These are phyloP conservation scores for Trametes punicea DNA, from an alignment of 768 basidiomycete genomes.

Conservation along the genomic window DNA sequence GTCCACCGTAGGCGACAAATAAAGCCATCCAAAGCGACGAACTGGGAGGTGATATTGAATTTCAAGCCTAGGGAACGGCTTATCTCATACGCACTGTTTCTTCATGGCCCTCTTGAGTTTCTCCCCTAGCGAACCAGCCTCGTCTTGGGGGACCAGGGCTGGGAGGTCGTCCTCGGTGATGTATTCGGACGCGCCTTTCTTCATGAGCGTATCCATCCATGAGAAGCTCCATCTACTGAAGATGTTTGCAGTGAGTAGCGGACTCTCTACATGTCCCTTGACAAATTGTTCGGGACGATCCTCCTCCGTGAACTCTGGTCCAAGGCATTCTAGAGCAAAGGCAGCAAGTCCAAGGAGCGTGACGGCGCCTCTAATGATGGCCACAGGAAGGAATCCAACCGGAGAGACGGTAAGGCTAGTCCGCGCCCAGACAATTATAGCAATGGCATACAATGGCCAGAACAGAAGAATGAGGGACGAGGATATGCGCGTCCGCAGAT, in stretches of 20 bases:
- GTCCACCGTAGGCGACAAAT: constrained; percentile 72
- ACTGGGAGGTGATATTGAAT: constrained; percentile 31
- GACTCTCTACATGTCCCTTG: constrained; percentile 70
- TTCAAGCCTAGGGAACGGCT: not conserved
- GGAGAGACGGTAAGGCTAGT: constrained; percentile 42
- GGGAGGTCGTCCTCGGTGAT: constrained; percentile 89
- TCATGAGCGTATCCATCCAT: constrained; percentile 84
- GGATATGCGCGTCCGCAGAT: constrained; percentile 65
- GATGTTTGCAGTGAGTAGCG: constrained; percentile 72
- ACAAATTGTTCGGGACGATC: constrained; percentile 33
- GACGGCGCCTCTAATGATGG: constrained; percentile 46
- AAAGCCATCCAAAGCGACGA: constrained; percentile 46
- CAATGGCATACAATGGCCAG: constrained; percentile 67
- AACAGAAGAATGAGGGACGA: constrained; percentile 75
- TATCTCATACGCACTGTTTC: constrained; percentile 57
- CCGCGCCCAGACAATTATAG: constrained; percentile 54
- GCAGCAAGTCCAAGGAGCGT: constrained; percentile 47
- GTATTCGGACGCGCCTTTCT: constrained; percentile 57
- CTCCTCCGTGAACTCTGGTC: constrained; percentile 50
- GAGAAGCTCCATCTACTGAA: constrained; percentile 80
- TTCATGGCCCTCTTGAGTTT: constrained; percentile 60
- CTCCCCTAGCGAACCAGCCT: constrained; percentile 63
- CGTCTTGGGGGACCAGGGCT: constrained; percentile 61
- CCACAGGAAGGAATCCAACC: constrained; percentile 27
- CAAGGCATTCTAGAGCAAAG: constrained; percentile 65